Evolutionary conservation across 768 basidiomycete genomes (phyloP).

Genomic region (Dioszegia crocea): DNA sequence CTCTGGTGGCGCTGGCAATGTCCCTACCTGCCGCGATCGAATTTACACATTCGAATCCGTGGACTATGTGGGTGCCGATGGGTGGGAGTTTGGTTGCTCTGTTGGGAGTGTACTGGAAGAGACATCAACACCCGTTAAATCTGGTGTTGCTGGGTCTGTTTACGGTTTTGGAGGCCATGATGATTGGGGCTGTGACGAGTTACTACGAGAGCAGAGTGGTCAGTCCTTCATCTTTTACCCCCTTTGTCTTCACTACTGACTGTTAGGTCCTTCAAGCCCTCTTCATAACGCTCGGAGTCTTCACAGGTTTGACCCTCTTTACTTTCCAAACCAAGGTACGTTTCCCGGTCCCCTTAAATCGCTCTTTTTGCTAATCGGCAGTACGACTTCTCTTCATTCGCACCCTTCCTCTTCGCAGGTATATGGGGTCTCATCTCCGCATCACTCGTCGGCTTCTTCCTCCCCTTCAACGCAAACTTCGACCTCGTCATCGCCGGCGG

Average conservation of each 20-base stretch:
- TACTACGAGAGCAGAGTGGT: constrained; percentile 47
- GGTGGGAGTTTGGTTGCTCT: constrained; percentile 72
- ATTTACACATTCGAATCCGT: constrained; percentile 74
- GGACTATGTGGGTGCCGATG: constrained; percentile 54
- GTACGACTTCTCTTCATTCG: constrained; percentile 94
- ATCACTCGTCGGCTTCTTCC: constrained; percentile 73
- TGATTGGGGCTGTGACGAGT: constrained; percentile 75
- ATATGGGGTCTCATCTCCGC: constrained; percentile 76
- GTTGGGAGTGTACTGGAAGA: constrained; percentile 81
- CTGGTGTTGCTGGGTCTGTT: constrained; percentile 77
- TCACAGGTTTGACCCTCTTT: constrained; percentile 88
- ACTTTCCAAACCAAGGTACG: constrained; percentile 86
- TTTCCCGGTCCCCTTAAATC: constrained; percentile 8
- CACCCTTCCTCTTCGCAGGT: constrained; percentile 80
- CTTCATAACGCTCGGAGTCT: constrained; percentile 86
- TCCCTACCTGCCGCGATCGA: constrained; percentile 62
- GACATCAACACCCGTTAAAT: constrained; percentile 84
- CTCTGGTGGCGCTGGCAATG: constrained; percentile 68
- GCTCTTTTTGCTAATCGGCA: constrained; percentile 34
- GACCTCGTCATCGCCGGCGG: constrained; percentile 76
- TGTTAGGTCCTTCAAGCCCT: constrained; percentile 76
- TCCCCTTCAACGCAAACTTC: constrained; percentile 76
- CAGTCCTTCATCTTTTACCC: constrained; percentile 56
- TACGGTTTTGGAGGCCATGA: constrained; percentile 84
- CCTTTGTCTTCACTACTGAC: constrained; percentile 11